phyloP scores from a whole-genome alignment of 2,329 filamentous ascomycete genomes.

The Furcasterigmium sp. region DNA sequence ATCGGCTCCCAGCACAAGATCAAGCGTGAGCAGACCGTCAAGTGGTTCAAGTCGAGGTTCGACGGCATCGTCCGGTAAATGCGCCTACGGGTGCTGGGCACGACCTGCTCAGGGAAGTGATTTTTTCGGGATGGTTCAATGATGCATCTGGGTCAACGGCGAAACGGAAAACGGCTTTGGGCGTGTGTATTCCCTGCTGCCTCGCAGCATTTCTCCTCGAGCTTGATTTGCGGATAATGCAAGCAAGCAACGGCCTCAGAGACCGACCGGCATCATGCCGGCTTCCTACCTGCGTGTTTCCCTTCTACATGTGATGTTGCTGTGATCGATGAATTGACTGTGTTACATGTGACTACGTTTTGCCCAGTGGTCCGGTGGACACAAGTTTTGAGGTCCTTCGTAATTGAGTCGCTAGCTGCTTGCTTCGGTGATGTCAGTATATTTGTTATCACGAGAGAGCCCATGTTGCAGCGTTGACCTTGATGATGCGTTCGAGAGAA shows the following conservation, averaged over 20 bases:
- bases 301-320: conserved; percentile 32
- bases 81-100: conserved; percentile 13
- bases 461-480: too few species aligned
- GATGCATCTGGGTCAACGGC: conserved; percentile 20
- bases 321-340: too few species aligned
- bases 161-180: conserved; percentile 28
- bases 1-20: conserved; percentile 90
- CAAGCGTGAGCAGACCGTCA: conserved; percentile 90
- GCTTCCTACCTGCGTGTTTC: conserved; percentile 39
- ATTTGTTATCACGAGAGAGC: too few species aligned
- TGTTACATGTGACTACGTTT: too few species aligned
- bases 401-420: too few species aligned
- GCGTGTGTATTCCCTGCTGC: conserved; percentile 35
- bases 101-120: too few species aligned
- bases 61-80: conserved; percentile 98
- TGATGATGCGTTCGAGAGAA: too few species aligned
- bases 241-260: conserved; percentile 66
- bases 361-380: too few species aligned
- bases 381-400: too few species aligned
- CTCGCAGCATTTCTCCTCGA: conserved; percentile 34
- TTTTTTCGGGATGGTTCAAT: conserved; percentile 13
- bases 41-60: conserved; percentile 91
- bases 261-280: conserved; percentile 67
- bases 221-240: conserved; percentile 46
- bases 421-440: too few species aligned